Evolutionary conservation across 345 rosid genomes (phyloP), one percentile per base, ranked within the genome.

Genomic region (Citrus mangshanensis): DNA sequence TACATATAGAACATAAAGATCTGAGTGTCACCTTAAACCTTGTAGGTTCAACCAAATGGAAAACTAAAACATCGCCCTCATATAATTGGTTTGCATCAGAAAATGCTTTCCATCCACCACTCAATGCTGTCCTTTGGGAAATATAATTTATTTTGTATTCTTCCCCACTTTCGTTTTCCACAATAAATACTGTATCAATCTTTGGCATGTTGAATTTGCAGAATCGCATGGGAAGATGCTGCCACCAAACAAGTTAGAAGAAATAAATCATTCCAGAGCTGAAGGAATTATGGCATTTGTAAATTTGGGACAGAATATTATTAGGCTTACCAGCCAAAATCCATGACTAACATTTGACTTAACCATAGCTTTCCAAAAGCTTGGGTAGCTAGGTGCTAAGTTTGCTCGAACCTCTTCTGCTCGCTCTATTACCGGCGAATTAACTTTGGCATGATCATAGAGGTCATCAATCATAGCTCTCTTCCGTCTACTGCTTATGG

Each of bases 71-170:
- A 69, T 88, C 90, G 8, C 89, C 86, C 83, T 84, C 89, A 5
- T 25, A 54, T 46, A 88, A 73, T n/a, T 77, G 66, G 80, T 88
- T 74, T 71, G 80, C 59, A 67, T 70, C 73, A 35, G 81, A 78
- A 77, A 88, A 88, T 12, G 80, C 85, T 79, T 84, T 85, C 90
- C 90, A 88, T 78, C 89, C 90, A 76, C 88, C 88, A 67, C 88
- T 88, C 62, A 88, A 40, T 61, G 87, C 90, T 55, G 87, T 85
- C 85, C 87, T 78, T 24, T 82, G 86, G 30, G 86, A 77, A 71
- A 88, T 84, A 58, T 80, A 88, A 61, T 83, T 86, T 72, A 72
- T 78, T n/a, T 80, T 73, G 72, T 70, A 84, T 66, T 84, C 90
- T 37, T 61, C 81, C 46, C 82, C 88, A 60, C 42, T 72, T 72